Conservation (phyloP, 352 stramenopile species). For the Phytophthora pini region DNA sequence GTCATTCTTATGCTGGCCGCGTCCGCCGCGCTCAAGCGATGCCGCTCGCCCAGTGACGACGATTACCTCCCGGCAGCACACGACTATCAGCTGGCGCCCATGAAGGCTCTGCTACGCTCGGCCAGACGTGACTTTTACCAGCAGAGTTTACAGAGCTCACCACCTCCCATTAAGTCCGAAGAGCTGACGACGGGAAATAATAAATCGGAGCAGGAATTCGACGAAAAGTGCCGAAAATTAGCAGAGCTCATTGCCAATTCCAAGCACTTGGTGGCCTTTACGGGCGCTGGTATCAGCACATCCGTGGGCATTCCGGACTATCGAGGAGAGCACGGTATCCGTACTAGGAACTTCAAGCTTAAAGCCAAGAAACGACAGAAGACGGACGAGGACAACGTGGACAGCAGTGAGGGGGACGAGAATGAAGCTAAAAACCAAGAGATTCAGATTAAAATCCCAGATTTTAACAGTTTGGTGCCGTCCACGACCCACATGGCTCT, state of each 20-base stretch:
- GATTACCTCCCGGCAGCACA: slow-evolving; percentile 30
- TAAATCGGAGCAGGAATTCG: slow-evolving; percentile 37
- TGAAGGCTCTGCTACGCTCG: slow-evolving; percentile 35
- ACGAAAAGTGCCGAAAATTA: slow-evolving; percentile 64
- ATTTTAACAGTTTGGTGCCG: slow-evolving; percentile 74
- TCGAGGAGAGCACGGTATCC: slow-evolving; percentile 80
- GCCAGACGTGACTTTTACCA: slow-evolving; percentile 37
- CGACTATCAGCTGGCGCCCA: slow-evolving; percentile 34
- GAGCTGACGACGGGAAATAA: slow-evolving; percentile 10
- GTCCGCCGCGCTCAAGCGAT: slow-evolving; percentile 45
- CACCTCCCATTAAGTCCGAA: slow-evolving; percentile 18
- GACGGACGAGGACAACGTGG: slow-evolving; percentile 20
- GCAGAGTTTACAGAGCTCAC: slow-evolving; percentile 14
- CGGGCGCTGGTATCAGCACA: slow-evolving; percentile 81
- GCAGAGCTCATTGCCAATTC: slow-evolving; percentile 64
- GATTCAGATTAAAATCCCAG: slow-evolving; percentile 41
- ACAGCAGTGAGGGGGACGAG: slow-evolving; percentile 18
- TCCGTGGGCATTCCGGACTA: slow-evolving; percentile 84
- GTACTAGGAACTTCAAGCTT: slow-evolving; percentile 60
- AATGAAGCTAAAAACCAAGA: slow-evolving; percentile 17
- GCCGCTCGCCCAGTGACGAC: slow-evolving; percentile 37
- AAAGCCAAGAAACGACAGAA: slow-evolving; percentile 36
- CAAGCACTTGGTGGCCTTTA: slow-evolving; percentile 82
- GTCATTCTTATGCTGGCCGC: slow-evolving; percentile 26
- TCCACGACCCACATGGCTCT: slow-evolving; percentile 86